phyloP scores from a whole-genome alignment of 2,329 filamentous ascomycete species.

The Plenodomus lindquistii region DNA sequence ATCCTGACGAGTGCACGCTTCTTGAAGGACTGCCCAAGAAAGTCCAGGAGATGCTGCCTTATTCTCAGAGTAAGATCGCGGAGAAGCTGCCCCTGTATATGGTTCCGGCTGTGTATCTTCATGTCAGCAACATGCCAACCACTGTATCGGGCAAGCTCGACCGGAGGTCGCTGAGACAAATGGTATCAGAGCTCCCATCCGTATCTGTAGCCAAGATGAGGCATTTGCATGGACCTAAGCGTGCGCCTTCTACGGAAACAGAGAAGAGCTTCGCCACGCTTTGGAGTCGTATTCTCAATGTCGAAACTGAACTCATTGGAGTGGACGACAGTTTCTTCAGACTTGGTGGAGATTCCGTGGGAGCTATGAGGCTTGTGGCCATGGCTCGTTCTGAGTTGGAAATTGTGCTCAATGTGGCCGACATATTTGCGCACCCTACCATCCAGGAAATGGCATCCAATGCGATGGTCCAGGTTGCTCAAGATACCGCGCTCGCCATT shows the following conservation, averaged over 20 bases:
- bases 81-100: conserved; percentile 43
- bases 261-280: too few species aligned
- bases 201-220: too few species aligned
- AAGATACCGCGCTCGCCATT: too few species aligned
- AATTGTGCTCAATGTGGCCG: conserved; percentile 9
- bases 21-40: not conserved
- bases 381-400: conserved; percentile 5
- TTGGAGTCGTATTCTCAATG: not conserved
- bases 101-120: conserved; percentile 50
- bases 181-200: too few species aligned
- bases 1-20: too few species aligned
- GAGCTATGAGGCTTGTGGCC: conserved; percentile 27
- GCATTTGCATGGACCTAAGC: too few species aligned
- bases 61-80: too few species aligned
- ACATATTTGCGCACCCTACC: conserved; percentile 19
- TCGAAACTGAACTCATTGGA: conserved; percentile 1
- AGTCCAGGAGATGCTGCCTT: not conserved
- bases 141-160: conserved; percentile 50
- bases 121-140: conserved; percentile 49
- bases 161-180: conserved; percentile 19
- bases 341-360: conserved; percentile 30
- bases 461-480: too few species aligned
- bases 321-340: conserved; percentile 19
- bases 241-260: too few species aligned
- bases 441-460: conserved; percentile 1